These are phyloP conservation scores for Gentiana straminea DNA, from an alignment of 257 asterid species.

Conservation along the genomic window DNA sequence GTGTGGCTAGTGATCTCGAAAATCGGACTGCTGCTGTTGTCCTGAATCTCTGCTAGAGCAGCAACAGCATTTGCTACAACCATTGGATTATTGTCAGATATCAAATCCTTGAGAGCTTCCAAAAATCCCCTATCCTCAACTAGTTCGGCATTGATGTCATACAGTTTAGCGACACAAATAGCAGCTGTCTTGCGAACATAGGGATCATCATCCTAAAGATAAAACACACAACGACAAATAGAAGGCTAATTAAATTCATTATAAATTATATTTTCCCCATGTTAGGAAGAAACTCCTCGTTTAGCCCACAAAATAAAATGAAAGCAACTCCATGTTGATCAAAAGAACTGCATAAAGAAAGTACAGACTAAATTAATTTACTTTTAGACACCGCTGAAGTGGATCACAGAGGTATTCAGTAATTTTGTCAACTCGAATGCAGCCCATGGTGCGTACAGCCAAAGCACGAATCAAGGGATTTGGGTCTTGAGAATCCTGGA, in stretches of 20 bases:
- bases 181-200: constrained; percentile 99
- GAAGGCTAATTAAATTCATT: constrained; percentile 13
- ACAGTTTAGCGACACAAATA: constrained; percentile 98
- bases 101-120: constrained; percentile 96
- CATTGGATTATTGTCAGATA: constrained; percentile 99
- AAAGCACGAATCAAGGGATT: constrained; percentile 97
- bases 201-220: constrained; percentile 92
- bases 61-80: constrained; percentile 99
- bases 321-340: constrained; percentile 7
- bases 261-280: not conserved
- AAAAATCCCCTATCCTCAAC: constrained; percentile 98
- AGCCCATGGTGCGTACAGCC: constrained; percentile 99
- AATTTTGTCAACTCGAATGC: constrained; percentile 98
- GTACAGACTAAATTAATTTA: constrained; percentile 17
- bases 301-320: constrained; percentile 5
- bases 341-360: constrained; percentile 10
- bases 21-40: constrained; percentile 71
- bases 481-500: constrained; percentile 97
- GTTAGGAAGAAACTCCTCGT: constrained; percentile 3
- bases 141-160: constrained; percentile 95
- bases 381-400: constrained; percentile 97
- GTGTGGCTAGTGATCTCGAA: constrained; percentile 96
- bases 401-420: constrained; percentile 98
- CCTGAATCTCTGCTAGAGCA: constrained; percentile 98
- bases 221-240: constrained; percentile 14